Evolutionary conservation across 2,329 filamentous ascomycete species (phyloP).

Genomic region (Colletotrichum neosansevieriae): DNA sequence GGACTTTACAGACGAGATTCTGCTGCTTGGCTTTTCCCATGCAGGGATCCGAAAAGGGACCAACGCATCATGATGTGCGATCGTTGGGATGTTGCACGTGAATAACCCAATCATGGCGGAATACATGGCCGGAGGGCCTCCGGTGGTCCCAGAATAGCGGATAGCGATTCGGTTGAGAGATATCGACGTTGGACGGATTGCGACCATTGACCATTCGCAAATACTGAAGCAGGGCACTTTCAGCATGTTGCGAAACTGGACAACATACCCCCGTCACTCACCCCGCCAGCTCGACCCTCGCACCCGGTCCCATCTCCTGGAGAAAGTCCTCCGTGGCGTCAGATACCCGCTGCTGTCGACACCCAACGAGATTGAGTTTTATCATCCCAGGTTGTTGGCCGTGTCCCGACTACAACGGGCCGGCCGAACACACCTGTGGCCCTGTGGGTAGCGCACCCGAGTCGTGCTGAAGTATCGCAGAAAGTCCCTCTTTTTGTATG

Average conservation of each 20-base stretch:
- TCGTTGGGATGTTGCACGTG: neutral
- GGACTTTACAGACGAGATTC: constrained; percentile 18
- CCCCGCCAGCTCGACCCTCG: constrained; percentile 11
- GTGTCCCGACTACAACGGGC: constrained; percentile 1
- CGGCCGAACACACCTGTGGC: neutral
- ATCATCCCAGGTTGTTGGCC: constrained; percentile 13
- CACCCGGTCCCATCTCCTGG: constrained; percentile 4
- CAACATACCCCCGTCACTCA: neutral
- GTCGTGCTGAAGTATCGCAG: constrained; percentile 26
- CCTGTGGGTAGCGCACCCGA: constrained; percentile 2
- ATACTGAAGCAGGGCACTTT: constrained; percentile 1
- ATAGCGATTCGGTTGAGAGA: constrained; percentile 9
- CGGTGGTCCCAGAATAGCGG: constrained; percentile 23
- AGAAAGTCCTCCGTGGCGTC: constrained; percentile 19
- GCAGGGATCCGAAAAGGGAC: constrained; percentile 7
- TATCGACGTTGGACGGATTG: constrained; percentile 2
- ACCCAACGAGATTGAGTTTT: constrained; percentile 36
- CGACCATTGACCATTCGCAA: neutral
- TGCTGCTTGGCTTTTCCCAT: neutral
- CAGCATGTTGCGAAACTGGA: neutral
- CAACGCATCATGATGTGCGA: constrained; percentile 4
- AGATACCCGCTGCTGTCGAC: constrained; percentile 13
- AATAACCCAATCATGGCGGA: constrained; percentile 4
- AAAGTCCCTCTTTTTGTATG: neutral
- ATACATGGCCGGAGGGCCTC: neutral